Conservation (phyloP, 2,329 filamentous ascomycete species). For the Colletotrichum australisinense region DNA sequence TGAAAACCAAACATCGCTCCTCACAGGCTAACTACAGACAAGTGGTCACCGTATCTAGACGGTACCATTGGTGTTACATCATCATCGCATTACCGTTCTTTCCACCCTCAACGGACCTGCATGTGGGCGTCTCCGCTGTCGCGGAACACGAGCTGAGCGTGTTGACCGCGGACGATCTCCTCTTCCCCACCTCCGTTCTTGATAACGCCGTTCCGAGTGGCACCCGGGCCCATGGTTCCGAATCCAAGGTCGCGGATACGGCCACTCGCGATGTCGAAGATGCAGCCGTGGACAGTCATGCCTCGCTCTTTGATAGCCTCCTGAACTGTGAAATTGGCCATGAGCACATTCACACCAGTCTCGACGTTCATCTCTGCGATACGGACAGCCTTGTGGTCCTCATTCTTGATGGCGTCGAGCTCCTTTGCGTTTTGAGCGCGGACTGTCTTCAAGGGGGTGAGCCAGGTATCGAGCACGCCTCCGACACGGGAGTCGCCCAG, state of each 20-base stretch:
- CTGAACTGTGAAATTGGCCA: slow-evolving; percentile 75
- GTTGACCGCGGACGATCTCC: slow-evolving; percentile 58
- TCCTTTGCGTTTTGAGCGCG: slow-evolving; percentile 62
- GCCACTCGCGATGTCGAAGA: slow-evolving; percentile 73
- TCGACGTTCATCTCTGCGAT: slow-evolving; percentile 84
- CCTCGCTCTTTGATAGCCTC: slow-evolving; percentile 78
- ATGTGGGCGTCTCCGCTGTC: slow-evolving; percentile 51
- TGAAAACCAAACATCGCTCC: not conserved
- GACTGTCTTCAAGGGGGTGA: slow-evolving; percentile 61
- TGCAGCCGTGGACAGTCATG: slow-evolving; percentile 79
- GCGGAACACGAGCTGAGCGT: slow-evolving; percentile 63
- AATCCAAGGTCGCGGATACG: slow-evolving; percentile 60
- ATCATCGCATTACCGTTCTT: not conserved
- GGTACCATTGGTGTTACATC: not conserved
- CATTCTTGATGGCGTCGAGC: slow-evolving; percentile 64
- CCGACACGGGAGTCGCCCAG: slow-evolving; percentile 59
- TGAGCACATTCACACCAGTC: slow-evolving; percentile 73
- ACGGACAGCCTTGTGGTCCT: slow-evolving; percentile 65
- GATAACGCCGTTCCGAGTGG: slow-evolving; percentile 21
- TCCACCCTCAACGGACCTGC: slow-evolving; percentile 39
- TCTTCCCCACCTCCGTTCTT: slow-evolving; percentile 34
- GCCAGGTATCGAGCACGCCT: slow-evolving; percentile 67
- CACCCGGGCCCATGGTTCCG: slow-evolving; percentile 46
- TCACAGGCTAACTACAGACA: not conserved
- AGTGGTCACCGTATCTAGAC: not conserved